Percentiles rank a stretch among this genome's conserved stretches.
phyloP scores from a whole-genome alignment of 257 asterid genomes.

The Solanum pimpinellifolium region DNA sequence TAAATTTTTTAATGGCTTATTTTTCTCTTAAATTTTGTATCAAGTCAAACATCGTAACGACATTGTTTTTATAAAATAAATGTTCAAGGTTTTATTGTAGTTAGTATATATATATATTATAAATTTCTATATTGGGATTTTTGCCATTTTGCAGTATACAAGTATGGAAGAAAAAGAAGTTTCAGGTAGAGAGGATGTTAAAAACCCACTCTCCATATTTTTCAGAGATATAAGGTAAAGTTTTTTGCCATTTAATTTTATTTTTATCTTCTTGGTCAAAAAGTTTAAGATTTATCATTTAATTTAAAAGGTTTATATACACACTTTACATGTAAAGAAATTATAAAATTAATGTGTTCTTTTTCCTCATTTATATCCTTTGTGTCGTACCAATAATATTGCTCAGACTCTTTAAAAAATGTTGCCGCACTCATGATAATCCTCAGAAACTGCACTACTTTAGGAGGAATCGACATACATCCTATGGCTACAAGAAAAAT shows the following conservation, averaged over 20 bases:
- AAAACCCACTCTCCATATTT: constrained; percentile 20
- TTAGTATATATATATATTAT: not conserved
- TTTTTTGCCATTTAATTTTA: not conserved
- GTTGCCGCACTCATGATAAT: not conserved
- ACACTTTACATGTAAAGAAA: not conserved
- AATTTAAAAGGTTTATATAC: not conserved
- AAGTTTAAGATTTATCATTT: not conserved
- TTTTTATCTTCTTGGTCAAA: not conserved
- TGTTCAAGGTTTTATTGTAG: not conserved
- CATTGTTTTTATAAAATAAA: too few relatives aligned
- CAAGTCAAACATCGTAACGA: not conserved
- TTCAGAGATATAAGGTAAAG: constrained; percentile 25
- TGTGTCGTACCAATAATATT: not conserved
- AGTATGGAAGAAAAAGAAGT: constrained; percentile 23
- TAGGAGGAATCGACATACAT: not conserved
- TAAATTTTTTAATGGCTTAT: not conserved
- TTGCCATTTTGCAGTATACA: not conserved
- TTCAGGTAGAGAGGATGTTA: constrained; percentile 2
- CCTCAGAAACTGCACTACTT: not conserved
- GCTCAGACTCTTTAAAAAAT: not conserved
- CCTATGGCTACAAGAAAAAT: not conserved
- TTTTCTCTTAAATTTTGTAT: not conserved
- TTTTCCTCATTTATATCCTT: not conserved
- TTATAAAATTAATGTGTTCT: not conserved
- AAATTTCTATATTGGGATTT: not conserved